Base-by-base conservation (phyloP, 495 filamentous ascomycete genomes). In the Lindgomyces ingoldianus region DNA sequence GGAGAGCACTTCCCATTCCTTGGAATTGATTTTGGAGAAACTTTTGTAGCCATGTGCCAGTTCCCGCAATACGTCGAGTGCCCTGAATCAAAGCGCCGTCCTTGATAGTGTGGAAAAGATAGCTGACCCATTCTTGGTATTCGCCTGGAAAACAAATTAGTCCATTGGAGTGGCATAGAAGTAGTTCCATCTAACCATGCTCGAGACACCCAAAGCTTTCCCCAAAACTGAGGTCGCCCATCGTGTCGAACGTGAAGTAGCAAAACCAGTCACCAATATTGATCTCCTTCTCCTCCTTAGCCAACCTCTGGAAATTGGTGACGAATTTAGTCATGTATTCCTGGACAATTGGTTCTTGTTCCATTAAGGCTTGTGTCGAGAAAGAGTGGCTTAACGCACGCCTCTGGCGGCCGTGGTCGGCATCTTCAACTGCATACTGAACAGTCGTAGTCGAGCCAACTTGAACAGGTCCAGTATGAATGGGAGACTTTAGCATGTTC, bases 121-220 rank as follows among this genome's bases (percentile, higher is more conserved):
- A 54, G 24, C 22, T 46, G n/a, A 62, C 59, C 59, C 59, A 62
- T 55, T 62, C 59, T 24, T 62, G 59, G 29, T 62, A 62, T 22
- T 62, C 59, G 11, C 59, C 59, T 62, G 30, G 49, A 4, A 8
- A 14, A 1, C 1, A 3, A 9, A 11, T 52, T 19, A 52, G 49
- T 19, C 49, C 3, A 12, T 1, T 4, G 8, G 2, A 2, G n/a
- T 18, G 26, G 9, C 14, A 6, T 39, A 6, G 33, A 39, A 39
- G 6, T 6, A 6, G 33, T 39, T 14, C 33, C 6, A 39, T 14
- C 22, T 52, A 36, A 55, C 52, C 52, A 11, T 41, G 25, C 19
- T 59, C 56, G 4, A 59, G 44, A 33, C 56, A 59, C 19, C 56
- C 56, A 29, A 59, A 59, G 39, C 56, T 48, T 24, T 48, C 41